Evolutionary conservation across 768 basidiomycete genomes (phyloP), one percentile per base, ranked within the genome.

Genomic region (Termitomyces sp.): DNA sequence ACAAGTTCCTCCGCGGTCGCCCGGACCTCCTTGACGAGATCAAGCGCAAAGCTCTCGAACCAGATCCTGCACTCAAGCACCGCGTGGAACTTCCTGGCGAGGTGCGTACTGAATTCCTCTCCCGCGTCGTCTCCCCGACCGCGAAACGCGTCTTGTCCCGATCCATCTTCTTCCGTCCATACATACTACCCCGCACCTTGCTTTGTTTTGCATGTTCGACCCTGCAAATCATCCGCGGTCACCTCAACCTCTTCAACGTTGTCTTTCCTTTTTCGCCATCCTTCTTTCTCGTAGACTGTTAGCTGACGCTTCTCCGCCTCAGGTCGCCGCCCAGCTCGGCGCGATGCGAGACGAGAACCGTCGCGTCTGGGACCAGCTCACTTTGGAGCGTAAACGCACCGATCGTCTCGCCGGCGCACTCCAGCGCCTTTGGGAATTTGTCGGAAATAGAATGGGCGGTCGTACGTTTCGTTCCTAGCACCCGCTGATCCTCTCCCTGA

Each of bases 11-110:
- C 20, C 86, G 89, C 40, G 91, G 83, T 0, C 82, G 89, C 10
- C 84, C 86, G 23, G 91, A 93, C 66, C 75, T 93, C 40, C 76
- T 93, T 11, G 89, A 92, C 63, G 88, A 88, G 63, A 94, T 94
- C 65, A 91, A 89, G 69, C 83, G 91, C 54, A 93, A 92, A 71
- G 88, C 89, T 0, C 72, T 91, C 15, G 89, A 92, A 62, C 88
- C 88, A 0, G 89, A 91, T 70, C 86, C 86, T 4, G 80, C 78
- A 11, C 68, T 82, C 50, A 83, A 83, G 65, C 84, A 86, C 58
- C 83, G 89, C 25, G 83, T 91, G 36, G 89, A 91, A 68, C 77
- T 91, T 29, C 90, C 90, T 2, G 88, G 89, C 6, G 90, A 92
- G 76, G 88, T 89, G 64, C 64, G 76, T 70, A 20, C 38, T 42